Conservation (phyloP, 2,329 filamentous ascomycete species). For the Calonectria pteridis region DNA sequence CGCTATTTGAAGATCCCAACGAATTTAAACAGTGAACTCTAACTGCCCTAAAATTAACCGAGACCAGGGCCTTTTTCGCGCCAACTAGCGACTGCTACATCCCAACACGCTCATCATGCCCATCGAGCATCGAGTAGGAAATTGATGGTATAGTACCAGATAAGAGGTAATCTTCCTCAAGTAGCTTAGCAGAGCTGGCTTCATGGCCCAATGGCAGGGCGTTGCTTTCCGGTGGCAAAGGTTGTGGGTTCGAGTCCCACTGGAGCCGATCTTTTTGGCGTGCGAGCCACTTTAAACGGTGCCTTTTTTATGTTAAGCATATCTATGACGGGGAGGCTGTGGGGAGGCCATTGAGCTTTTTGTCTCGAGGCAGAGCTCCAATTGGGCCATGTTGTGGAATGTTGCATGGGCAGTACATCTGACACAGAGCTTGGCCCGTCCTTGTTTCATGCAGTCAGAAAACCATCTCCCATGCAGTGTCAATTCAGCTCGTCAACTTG, state of each 20-base stretch:
- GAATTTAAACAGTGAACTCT: neutral
- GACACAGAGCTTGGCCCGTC: neutral
- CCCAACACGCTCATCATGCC: neutral
- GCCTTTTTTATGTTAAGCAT: neutral
- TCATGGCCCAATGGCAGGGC: conserved; percentile 45
- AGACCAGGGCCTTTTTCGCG: neutral
- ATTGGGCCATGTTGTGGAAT: neutral
- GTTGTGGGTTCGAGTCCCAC: conserved; percentile 52
- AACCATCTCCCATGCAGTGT: neutral
- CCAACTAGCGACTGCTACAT: neutral
- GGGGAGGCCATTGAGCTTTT: neutral
- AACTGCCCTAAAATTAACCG: neutral
- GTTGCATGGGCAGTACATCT: neutral
- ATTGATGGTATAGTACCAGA: neutral
- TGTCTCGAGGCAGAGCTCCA: neutral
- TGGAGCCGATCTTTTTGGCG: conserved; percentile 30
- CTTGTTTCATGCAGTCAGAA: neutral
- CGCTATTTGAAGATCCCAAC: neutral
- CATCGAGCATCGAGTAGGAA: neutral
- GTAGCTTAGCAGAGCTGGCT: conserved; percentile 2
- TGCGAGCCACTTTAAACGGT: neutral
- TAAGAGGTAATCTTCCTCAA: neutral
- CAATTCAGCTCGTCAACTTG: neutral
- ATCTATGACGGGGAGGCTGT: neutral
- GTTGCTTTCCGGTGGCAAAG: conserved; percentile 53